Evolutionary conservation across 2,329 filamentous ascomycete species (phyloP), one percentile per base, ranked within the genome.

Genomic region (Xylogone sp.): DNA sequence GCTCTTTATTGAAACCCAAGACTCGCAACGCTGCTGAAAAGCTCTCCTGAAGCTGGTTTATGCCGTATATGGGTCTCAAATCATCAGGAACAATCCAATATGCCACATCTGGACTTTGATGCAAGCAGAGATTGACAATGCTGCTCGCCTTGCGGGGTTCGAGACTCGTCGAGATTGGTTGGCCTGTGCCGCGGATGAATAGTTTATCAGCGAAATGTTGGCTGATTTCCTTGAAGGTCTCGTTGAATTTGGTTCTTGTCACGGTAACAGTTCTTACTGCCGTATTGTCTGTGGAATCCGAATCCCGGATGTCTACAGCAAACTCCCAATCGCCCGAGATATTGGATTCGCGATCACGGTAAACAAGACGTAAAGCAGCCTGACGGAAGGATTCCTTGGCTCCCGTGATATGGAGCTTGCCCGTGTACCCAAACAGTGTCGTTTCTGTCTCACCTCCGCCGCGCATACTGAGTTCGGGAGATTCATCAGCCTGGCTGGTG

Each of bases 81-180:
- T 47, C 44, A 12, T 19, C 43, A 13, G 60, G 56, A 19, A 62
- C 22, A n/a, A 56, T 61, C 60, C 60, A 62, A 45, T 60, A 62
- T 24, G 48, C 31, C 21, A 45, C 50, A 20, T 42, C 44, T 20
- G 19, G 12, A 3, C 43, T 22, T 3, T 34, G 34, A 39, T 7
- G 5, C 8, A 22, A 20, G 8, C 34, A 46, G 3, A 54, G 39
- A 13, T 45, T 43, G 18, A 53, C 39, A 24, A 54, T 29, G 43
- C 53, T 31, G 16, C 21, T 43, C 10, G n/a, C 22, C 8, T 21
- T 13, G 5, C 20, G 13, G 2, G 56, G 56, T 27, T 52, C 47
- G 9, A 52, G 31, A 19, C 21, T 21, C 16, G 44, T 10, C 19
- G 3, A 1, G 10, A 20, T 16, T 21, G 5, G 43, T 20, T 24